Evolutionary conservation across 23 red algal species (phyloP), one percentile per base, ranked within the genome.

Genomic region (Gracilaria domingensis): DNA sequence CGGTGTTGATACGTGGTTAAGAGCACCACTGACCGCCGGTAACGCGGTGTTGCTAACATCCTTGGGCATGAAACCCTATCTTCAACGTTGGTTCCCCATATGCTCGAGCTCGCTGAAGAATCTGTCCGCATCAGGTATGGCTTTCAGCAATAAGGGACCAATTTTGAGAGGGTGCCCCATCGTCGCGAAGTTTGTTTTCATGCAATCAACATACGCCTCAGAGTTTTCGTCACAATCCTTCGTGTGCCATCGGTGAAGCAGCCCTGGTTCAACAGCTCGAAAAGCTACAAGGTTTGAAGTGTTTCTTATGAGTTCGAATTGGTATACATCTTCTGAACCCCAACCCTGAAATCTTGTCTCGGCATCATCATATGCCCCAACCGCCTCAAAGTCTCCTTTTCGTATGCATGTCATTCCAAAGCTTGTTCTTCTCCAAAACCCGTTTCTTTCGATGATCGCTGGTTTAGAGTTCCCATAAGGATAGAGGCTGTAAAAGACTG

Each of bases 401-500:
- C 78, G 65, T 9, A 92, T 59, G 23, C 88, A 92, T n/a, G 73
- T 78, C 75, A 92, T 83, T n/a, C 88, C 88, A 60, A 83, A 92
- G 32, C 78, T 83, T n/a, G 78, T 83, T 83, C 54, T 92, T 25
- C 88, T 54, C 88, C 88, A 92, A 32, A 83, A 83, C 8, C 88
- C 88, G 36, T 82, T 83, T 58, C 88, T 72, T 74, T 66, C 58
- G 20, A 23, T 40, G 53, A 92, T 82, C 18, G 24, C 35, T 47
- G 88, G 80, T 51, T 83, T 58, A 4, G 78, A 11, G 67, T 87
- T 87, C 20, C 64, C 84, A 47, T 87, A 82, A 8, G 88, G 78
- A 60, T 83, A 92, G 23, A 92, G 78, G 54, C 88, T 92, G 59
- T 92, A 92, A 35, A 92, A 92, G 6, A 92, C 78, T 32, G 88